A percentile compares a stretch with the other conserved stretches of the same genome.
Evolutionary conservation across 371 early-diverging fungal species (phyloP).

Genomic region (Mortierella sp.): DNA sequence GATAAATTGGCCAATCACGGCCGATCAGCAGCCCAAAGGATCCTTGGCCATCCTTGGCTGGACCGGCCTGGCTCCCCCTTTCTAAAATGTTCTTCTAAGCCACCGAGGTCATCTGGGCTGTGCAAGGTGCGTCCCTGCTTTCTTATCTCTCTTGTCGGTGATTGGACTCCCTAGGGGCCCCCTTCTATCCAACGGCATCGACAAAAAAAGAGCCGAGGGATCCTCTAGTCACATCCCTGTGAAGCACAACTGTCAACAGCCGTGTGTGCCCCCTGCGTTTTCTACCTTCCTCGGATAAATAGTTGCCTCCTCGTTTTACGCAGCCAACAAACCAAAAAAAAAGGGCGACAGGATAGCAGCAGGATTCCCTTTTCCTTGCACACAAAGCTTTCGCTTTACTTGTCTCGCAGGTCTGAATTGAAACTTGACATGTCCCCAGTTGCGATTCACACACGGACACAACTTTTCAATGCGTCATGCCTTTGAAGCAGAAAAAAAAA

Average conservation of each 20-base stretch:
- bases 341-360: background rate
- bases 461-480: background rate
- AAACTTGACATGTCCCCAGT: constrained; percentile 5
- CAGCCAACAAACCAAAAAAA: background rate
- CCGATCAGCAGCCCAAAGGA: background rate
- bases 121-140: background rate
- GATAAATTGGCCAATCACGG: background rate
- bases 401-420: constrained; percentile 8
- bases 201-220: too few relatives aligned
- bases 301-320: background rate
- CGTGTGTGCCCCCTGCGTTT: background rate
- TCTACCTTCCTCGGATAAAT: background rate
- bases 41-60: background rate
- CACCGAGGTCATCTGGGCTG: background rate
- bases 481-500: background rate
- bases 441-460: background rate
- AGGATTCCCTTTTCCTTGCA: too few relatives aligned
- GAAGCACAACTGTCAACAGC: too few relatives aligned
- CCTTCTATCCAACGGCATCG: too few relatives aligned
- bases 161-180: background rate
- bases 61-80: background rate
- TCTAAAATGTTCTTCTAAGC: background rate
- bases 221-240: too few relatives aligned
- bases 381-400: too few relatives aligned
- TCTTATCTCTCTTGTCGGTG: background rate